These are phyloP conservation scores for Neotropicomus parvogracilis DNA, from an alignment of 1,284 basidiomycete genomes.

Conservation along the genomic window DNA sequence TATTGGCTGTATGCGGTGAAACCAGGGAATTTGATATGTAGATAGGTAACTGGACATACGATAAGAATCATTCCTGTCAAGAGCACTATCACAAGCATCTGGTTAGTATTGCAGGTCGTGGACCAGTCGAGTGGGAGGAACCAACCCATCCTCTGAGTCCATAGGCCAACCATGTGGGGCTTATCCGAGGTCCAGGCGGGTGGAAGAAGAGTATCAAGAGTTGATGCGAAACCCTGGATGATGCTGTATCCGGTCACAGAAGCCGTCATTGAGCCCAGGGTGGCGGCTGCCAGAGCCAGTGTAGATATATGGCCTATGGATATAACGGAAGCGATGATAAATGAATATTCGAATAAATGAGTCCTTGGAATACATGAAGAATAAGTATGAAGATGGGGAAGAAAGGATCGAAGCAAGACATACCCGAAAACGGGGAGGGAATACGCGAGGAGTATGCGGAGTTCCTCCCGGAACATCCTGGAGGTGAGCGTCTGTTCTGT, in stretches of 20 bases:
- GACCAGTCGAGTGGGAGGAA: neutral
- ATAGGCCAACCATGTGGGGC: slow-evolving; percentile 85
- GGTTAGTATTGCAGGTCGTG: slow-evolving; percentile 5
- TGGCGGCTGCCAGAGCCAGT: slow-evolving; percentile 78
- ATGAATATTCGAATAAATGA: slow-evolving; percentile 71
- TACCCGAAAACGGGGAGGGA: slow-evolving; percentile 67
- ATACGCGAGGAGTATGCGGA: slow-evolving; percentile 58
- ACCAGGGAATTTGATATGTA: neutral
- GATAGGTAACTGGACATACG: slow-evolving; percentile 39
- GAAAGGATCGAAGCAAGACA: slow-evolving; percentile 28
- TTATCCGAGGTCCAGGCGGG: slow-evolving; percentile 86
- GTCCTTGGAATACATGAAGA: slow-evolving; percentile 43
- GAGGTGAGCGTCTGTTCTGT: slow-evolving; percentile 40
- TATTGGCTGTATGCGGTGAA: slow-evolving; percentile 51
- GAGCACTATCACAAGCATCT: slow-evolving; percentile 46
- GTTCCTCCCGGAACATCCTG: slow-evolving; percentile 57
- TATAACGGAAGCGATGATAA: slow-evolving; percentile 71
- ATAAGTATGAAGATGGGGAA: slow-evolving; percentile 1
- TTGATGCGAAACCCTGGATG: slow-evolving; percentile 78
- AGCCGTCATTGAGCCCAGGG: slow-evolving; percentile 84
- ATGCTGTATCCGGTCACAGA: slow-evolving; percentile 70
- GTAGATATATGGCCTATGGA: slow-evolving; percentile 85
- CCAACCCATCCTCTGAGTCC: slow-evolving; percentile 84
- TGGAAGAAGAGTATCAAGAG: slow-evolving; percentile 88
- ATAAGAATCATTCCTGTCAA: slow-evolving; percentile 59